Evolutionary conservation across 106 monocot species (phyloP).

Genomic region (Ottelia alismoides): DNA sequence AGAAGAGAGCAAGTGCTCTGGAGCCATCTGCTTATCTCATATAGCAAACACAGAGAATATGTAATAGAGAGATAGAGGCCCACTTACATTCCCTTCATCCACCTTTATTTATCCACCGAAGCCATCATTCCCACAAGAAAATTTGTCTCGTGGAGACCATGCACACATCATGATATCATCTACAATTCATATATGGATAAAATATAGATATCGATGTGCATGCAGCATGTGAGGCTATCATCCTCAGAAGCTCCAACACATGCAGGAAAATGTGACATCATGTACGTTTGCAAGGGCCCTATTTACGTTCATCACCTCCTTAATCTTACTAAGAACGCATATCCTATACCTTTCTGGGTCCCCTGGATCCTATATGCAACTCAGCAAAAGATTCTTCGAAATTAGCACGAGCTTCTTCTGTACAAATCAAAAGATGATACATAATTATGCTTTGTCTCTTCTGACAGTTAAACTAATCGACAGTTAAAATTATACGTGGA

Average conservation of each 20-base stretch:
- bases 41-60: neutral
- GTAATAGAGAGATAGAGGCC: neutral
- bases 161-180: no score
- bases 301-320: neutral
- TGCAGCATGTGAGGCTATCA: constrained; percentile 1
- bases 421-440: no score
- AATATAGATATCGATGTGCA: no score
- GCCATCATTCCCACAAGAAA: constrained; percentile 20
- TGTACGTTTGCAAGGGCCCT: neutral
- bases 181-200: no score
- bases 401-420: no score
- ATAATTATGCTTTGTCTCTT: no score
- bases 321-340: no score
- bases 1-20: neutral
- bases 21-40: neutral
- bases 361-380: no score
- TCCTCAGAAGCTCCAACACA: neutral
- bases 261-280: neutral
- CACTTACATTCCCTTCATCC: neutral
- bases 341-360: no score
- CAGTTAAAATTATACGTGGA: no score
- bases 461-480: no score
- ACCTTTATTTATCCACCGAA: neutral
- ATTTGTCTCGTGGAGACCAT: constrained; percentile 29
- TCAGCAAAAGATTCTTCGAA: no score